These are phyloP conservation scores for Tarenaya hassleriana DNA, from an alignment of 345 rosid genomes.

Conservation along the genomic window DNA sequence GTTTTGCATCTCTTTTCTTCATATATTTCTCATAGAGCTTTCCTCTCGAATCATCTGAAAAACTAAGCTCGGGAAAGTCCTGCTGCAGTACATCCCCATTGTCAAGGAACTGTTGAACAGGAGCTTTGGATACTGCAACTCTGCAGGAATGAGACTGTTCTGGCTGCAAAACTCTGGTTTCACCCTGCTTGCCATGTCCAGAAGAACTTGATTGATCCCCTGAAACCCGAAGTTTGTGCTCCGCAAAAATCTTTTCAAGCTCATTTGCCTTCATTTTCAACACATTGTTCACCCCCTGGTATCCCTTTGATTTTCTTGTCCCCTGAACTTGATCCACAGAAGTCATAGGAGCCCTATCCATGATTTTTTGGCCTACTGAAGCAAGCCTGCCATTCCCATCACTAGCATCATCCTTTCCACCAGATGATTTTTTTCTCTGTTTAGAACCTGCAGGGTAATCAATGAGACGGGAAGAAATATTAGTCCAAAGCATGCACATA, in stretches of 20 bases:
- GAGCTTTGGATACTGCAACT: constrained; percentile 26
- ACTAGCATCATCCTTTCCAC: constrained; percentile 42
- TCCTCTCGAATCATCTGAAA: constrained; percentile 75
- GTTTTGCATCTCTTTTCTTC: constrained; percentile 83
- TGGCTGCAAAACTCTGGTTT: constrained; percentile 33
- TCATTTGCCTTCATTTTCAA: constrained; percentile 67
- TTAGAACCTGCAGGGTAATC: constrained; percentile 33
- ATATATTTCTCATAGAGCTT: constrained; percentile 59
- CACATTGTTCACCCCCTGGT: constrained; percentile 54
- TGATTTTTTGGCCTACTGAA: constrained; percentile 31
- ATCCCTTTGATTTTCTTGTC: constrained; percentile 59
- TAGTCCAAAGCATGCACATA: neutral
- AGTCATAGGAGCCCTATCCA: constrained; percentile 21
- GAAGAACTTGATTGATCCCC: constrained; percentile 45
- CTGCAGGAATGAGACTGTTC: constrained; percentile 29
- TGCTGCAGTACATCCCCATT: constrained; percentile 36
- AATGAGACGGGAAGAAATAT: neutral
- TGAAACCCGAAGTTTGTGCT: constrained; percentile 53
- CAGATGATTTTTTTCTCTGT: constrained; percentile 37
- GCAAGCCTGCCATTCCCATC: constrained; percentile 34
- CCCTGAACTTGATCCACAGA: constrained; percentile 52
- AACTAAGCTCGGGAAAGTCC: constrained; percentile 44
- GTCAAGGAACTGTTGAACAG: constrained; percentile 29
- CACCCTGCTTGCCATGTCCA: constrained; percentile 47
- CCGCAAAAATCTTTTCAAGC: constrained; percentile 71